Evolutionary conservation across 139 green algal species (phyloP).

Genomic region (Chlamydomonas eustigma): DNA sequence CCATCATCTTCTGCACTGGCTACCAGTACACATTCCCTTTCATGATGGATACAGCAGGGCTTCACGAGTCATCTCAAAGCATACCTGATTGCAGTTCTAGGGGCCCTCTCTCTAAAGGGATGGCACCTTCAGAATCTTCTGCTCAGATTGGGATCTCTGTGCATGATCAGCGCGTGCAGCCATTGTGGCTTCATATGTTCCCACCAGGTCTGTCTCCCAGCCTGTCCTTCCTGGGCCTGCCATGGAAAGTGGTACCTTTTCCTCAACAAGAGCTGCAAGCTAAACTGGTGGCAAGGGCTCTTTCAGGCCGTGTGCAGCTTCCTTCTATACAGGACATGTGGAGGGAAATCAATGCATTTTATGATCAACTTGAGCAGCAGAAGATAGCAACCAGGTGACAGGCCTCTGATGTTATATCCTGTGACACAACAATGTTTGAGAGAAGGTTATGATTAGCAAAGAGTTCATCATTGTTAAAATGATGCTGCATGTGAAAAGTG

Average conservation of each 20-base stretch:
- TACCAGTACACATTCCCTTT: conserved; percentile 73
- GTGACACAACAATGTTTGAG: too few relatives aligned
- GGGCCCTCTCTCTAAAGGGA: neutral
- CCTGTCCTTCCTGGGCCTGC: conserved; percentile 72
- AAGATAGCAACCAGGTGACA: neutral
- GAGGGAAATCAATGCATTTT: neutral
- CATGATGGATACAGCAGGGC: conserved; percentile 22
- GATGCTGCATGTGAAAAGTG: too few relatives aligned
- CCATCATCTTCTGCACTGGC: conserved; percentile 70
- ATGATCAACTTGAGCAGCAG: neutral
- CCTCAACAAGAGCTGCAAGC: conserved; percentile 19
- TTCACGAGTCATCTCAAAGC: neutral
- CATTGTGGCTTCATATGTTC: conserved; percentile 64
- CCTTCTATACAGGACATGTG: neutral
- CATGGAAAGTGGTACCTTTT: conserved; percentile 69
- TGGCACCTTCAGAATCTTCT: too few relatives aligned
- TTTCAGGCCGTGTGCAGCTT: conserved; percentile 5
- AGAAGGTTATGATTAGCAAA: too few relatives aligned
- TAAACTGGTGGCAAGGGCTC: conserved; percentile 6
- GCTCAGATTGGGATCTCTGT: too few relatives aligned
- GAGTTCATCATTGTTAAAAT: too few relatives aligned
- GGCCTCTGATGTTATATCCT: too few relatives aligned
- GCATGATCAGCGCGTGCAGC: conserved; percentile 50
- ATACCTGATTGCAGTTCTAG: neutral
- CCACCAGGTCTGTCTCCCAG: conserved; percentile 40